Conservation (phyloP, 2,329 filamentous ascomycete genomes). For the Tolypocladium nubicola region DNA sequence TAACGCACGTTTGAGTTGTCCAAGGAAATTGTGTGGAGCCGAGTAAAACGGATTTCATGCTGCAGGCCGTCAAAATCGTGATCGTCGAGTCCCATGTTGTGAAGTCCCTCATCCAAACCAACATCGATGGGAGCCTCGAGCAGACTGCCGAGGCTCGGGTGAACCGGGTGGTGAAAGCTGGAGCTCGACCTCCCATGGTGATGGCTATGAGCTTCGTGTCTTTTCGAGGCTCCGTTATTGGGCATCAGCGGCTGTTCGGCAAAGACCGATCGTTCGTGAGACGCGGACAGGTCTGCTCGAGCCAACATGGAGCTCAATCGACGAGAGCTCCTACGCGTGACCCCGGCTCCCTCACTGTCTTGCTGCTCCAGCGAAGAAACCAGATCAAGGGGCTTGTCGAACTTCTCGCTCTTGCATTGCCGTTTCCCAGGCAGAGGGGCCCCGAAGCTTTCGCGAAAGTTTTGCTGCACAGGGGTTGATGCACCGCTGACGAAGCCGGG, state of each 20-base stretch:
- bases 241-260: constrained; percentile 47
- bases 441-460: constrained; percentile 69
- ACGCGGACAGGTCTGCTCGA: constrained; percentile 75
- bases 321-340: constrained; percentile 52
- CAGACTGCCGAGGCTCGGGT: constrained; percentile 47
- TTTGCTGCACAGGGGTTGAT: constrained; percentile 63
- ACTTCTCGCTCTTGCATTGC: constrained; percentile 38
- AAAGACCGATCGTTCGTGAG: constrained; percentile 72
- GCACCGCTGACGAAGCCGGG: constrained; percentile 61
- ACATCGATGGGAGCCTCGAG: constrained; percentile 59
- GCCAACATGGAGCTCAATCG: constrained; percentile 87
- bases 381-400: constrained; percentile 47
- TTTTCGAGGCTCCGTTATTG: constrained; percentile 37
- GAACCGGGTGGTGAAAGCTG: constrained; percentile 34
- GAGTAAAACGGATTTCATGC: constrained; percentile 62
- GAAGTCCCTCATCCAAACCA: constrained; percentile 60
- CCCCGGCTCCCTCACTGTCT: constrained; percentile 45
- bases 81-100: constrained; percentile 63
- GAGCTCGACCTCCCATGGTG: constrained; percentile 28
- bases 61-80: constrained; percentile 60
- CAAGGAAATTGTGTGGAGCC: constrained; percentile 56
- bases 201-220: constrained; percentile 58
- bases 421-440: constrained; percentile 43
- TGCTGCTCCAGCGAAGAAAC: constrained; percentile 60
- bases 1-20: constrained; percentile 52